A percentile compares a stretch with the other conserved stretches of the same genome.
Evolutionary conservation across 352 stramenopile genomes (phyloP).

Genomic region (Pythium rhizo-oryzae): DNA sequence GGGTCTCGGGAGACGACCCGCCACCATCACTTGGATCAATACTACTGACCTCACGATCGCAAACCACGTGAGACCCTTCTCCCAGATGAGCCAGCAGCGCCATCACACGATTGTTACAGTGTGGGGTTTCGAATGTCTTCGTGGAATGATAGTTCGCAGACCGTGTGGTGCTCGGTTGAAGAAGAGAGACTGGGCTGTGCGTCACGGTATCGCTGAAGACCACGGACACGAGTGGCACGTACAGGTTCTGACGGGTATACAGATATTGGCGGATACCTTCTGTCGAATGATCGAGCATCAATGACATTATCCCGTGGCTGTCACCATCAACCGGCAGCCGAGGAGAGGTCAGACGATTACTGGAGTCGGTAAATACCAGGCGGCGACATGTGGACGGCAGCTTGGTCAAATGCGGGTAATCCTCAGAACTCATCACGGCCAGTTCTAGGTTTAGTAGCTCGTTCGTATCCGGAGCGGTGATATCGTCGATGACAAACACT

Average conservation of each 20-base stretch:
- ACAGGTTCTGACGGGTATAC: neutral
- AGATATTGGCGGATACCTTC: too few relatives aligned
- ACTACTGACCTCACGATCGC: neutral
- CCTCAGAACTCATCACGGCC: neutral
- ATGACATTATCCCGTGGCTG: neutral
- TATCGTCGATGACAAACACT: neutral
- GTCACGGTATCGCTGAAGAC: neutral
- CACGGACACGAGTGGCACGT: constrained; percentile 4
- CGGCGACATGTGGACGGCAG: neutral
- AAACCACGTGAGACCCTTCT: neutral
- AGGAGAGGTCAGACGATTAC: too few relatives aligned
- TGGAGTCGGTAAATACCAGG: neutral
- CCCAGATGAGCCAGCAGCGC: neutral
- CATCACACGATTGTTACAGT: neutral
- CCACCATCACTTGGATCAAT: neutral
- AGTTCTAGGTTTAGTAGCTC: neutral
- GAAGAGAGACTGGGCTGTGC: neutral
- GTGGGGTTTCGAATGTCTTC: neutral
- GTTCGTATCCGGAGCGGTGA: neutral
- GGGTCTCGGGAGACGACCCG: neutral
- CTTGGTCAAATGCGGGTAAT: neutral
- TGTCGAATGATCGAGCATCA: neutral
- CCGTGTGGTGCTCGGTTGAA: neutral
- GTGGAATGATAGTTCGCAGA: neutral
- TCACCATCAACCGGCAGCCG: neutral